These are phyloP conservation scores for Toxoplasma gondii DNA, from an alignment of 169 alveolate species.

Conservation along the genomic window DNA sequence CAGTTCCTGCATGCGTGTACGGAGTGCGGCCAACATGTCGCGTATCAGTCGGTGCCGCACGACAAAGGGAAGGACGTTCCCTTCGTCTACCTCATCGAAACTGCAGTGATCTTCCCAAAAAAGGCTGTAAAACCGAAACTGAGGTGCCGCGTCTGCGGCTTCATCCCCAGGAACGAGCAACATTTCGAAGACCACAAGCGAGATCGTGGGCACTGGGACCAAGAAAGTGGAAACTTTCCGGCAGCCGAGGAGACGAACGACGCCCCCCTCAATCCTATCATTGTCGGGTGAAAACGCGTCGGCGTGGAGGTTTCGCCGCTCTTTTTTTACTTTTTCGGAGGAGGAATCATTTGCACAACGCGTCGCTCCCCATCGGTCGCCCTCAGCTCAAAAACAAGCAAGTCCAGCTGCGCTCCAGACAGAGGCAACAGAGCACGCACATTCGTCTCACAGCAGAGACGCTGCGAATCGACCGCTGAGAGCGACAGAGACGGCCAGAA, in stretches of 20 bases:
- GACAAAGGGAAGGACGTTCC: not conserved
- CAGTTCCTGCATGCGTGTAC: constrained; percentile 62
- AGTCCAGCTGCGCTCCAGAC: too few relatives aligned
- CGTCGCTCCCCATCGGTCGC: too few relatives aligned
- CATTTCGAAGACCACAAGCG: constrained; percentile 67
- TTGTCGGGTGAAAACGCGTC: constrained; percentile 15
- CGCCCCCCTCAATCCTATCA: constrained; percentile 67
- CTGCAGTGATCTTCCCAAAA: constrained; percentile 41
- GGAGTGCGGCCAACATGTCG: constrained; percentile 59
- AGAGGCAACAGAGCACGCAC: too few relatives aligned
- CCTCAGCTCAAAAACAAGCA: too few relatives aligned
- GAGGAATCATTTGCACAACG: too few relatives aligned
- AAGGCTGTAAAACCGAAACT: not conserved
- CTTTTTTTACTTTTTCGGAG: not conserved
- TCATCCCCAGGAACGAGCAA: constrained; percentile 40
- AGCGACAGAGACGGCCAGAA: too few relatives aligned
- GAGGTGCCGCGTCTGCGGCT: constrained; percentile 66
- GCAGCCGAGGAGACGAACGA: constrained; percentile 46
- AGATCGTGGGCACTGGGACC: constrained; percentile 65
- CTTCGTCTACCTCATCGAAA: constrained; percentile 43
- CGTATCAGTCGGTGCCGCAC: constrained; percentile 67
- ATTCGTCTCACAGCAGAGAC: too few relatives aligned
- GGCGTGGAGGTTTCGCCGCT: too few relatives aligned
- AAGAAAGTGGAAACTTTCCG: constrained; percentile 36
- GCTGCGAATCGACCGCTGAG: too few relatives aligned